These are phyloP conservation scores for Tricholoma matsutake DNA, from an alignment of 768 basidiomycete genomes.

Conservation along the genomic window DNA sequence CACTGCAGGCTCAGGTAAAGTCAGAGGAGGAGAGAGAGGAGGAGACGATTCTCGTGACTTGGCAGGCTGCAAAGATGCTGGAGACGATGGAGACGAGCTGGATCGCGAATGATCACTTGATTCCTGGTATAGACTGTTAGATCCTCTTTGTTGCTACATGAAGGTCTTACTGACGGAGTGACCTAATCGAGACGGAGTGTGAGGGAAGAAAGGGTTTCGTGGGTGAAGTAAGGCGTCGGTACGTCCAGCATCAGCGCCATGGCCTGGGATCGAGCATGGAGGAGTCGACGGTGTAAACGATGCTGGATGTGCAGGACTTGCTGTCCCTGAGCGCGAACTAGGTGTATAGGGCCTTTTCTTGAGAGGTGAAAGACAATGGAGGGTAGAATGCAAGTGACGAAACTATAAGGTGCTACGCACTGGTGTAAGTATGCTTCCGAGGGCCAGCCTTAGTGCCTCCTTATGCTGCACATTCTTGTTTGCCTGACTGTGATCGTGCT, in stretches of 20 bases:
- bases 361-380: conserved; percentile 7
- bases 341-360: conserved; percentile 52
- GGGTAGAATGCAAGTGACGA: conserved; percentile 2
- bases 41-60: conserved; percentile 9
- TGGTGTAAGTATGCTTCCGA: conserved; percentile 60
- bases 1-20: conserved; percentile 12
- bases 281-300: conserved; percentile 30
- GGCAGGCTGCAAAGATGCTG: conserved; percentile 7
- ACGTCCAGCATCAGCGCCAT: conserved; percentile 20
- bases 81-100: conserved; percentile 10
- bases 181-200: conserved; percentile 20
- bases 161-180: conserved; percentile 13
- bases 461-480: conserved; percentile 39
- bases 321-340: conserved; percentile 45
- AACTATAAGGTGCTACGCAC: conserved; percentile 36
- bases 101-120: conserved; percentile 10
- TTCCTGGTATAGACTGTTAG: conserved; percentile 11
- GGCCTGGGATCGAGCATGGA: conserved; percentile 20
- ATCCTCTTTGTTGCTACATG: not conserved
- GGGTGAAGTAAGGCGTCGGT: conserved; percentile 28
- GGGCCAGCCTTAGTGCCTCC: conserved; percentile 50
- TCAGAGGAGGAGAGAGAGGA: conserved; percentile 9
- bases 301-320: conserved; percentile 42
- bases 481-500: conserved; percentile 23
- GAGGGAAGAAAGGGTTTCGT: conserved; percentile 19